Base-by-base conservation (phyloP, 768 basidiomycete species). In the Auriscalpium microsporum region DNA sequence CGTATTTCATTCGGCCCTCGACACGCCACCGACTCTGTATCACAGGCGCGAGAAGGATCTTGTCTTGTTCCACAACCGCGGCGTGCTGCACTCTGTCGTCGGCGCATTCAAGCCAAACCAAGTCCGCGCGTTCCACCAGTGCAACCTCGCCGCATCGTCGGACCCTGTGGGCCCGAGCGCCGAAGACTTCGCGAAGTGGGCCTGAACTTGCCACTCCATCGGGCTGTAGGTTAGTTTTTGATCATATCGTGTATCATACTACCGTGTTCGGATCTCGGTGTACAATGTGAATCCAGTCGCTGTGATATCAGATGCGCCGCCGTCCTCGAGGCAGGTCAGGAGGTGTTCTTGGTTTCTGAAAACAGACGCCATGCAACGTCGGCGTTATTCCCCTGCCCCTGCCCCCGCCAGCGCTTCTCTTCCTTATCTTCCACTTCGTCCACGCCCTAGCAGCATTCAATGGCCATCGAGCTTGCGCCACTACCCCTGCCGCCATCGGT, bases 41-140 rank as follows among this genome's bases (percentile, higher is more conserved):
- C 8, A 40, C 52, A 73, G 75, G 76, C 69, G 73, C 37, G 81
- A 81, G 65, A 80, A 81, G 37, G 89, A 92, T 62, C 75, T 94
- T 17, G 82, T 90, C 4, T 67, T 94, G 34, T 93, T 94, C 79
- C 87, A 93, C 67, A 93, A 94, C 70, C 79, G 89, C 8, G 89
- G 89, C 10, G 75, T 90, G 10, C 69, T 91, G 44, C 91, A 93
- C 64, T 78, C 84, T 5, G 90, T 93, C 62, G 84, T 86, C 14
- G 86, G 86, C 23, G 81, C 86, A 14, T 90, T 94, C 68, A 75
- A 68, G 55, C 72, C 75, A 35, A 81, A 83, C 45, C 76, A 87
- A 67, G 79, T 88, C 6, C 76, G 88, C 34, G 82, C 81, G 21
- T 90, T 90, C 75, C 87, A 90, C 65, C 87, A 89, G 69, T 92